Percentiles rank a stretch among this genome's conserved stretches.
Conservation (phyloP, 75 land plant genomes). For the Cunninghamia lanceolata region DNA sequence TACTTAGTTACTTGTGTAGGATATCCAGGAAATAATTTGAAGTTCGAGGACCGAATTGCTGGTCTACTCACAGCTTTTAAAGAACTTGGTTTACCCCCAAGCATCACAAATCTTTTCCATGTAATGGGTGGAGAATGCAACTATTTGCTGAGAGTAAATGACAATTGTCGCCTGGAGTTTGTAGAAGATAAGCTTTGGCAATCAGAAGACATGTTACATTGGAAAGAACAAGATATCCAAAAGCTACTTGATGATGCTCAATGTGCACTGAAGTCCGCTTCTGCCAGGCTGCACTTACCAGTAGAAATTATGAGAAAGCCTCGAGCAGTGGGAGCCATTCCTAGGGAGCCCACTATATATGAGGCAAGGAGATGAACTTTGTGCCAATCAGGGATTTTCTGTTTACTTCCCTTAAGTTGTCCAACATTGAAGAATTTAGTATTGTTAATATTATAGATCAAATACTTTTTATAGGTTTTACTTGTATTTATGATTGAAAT, state of each 20-base stretch:
- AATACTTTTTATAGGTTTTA: neutral
- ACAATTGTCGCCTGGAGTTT: constrained; percentile 38
- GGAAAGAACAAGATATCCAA: constrained; percentile 24
- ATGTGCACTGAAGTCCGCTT: constrained; percentile 33
- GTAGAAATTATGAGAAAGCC: constrained; percentile 45
- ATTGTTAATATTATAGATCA: neutral
- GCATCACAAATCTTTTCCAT: constrained; percentile 34
- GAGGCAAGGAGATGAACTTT: constrained; percentile 26
- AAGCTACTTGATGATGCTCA: constrained; percentile 39
- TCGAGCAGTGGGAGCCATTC: constrained; percentile 50
- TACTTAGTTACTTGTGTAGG: constrained; percentile 23
- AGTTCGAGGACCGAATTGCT: constrained; percentile 38
- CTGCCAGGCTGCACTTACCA: constrained; percentile 37
- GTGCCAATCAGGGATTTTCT: neutral
- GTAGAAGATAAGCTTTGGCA: constrained; percentile 41
- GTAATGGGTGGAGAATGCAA: constrained; percentile 59
- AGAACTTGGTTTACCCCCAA: constrained; percentile 25
- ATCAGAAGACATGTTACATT: constrained; percentile 33
- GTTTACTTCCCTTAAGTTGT: constrained; percentile 4
- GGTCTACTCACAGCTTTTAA: constrained; percentile 42
- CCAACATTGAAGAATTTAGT: neutral
- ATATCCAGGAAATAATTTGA: constrained; percentile 36
- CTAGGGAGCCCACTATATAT: constrained; percentile 45
- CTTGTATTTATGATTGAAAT: neutral
- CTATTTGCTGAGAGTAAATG: constrained; percentile 32